Evolutionary conservation across 2,329 filamentous ascomycete species (phyloP).

Genomic region (Pleomassaria siparia): DNA sequence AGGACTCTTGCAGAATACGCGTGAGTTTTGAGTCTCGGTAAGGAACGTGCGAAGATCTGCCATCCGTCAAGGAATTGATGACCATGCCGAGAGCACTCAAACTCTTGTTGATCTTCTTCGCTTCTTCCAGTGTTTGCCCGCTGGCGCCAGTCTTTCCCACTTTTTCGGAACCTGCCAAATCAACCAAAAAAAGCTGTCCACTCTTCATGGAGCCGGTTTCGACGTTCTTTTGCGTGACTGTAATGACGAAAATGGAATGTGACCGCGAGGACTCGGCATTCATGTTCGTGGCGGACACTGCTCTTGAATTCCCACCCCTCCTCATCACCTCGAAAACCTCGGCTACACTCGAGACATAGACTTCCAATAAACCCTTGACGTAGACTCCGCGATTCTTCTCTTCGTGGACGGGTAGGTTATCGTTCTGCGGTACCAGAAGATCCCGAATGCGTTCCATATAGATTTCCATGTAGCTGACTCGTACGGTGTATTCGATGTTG

Average conservation of each 20-base stretch:
- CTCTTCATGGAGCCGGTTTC: conserved; percentile 96
- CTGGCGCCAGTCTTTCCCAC: conserved; percentile 98
- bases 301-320: conserved; percentile 82
- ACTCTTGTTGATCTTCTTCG: conserved; percentile 99
- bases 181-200: conserved; percentile 93
- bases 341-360: conserved; percentile 92
- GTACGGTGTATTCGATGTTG: conserved; percentile 97
- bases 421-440: conserved; percentile 86
- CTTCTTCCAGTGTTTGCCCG: conserved; percentile 94
- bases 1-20: conserved; percentile 91
- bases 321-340: conserved; percentile 98
- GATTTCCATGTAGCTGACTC: conserved; percentile 99
- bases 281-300: conserved; percentile 98
- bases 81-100: conserved; percentile 98
- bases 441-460: conserved; percentile 99
- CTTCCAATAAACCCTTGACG: conserved; percentile 90
- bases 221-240: conserved; percentile 95
- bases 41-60: conserved; percentile 93
- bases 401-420: conserved; percentile 96
- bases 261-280: conserved; percentile 98
- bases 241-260: conserved; percentile 97
- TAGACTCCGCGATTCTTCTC: conserved; percentile 96
- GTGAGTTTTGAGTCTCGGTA: conserved; percentile 99
- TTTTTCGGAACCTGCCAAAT: conserved; percentile 97
- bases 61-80: conserved; percentile 95